Conservation (phyloP, 495 filamentous ascomycete genomes). For the Physcia stellaris region DNA sequence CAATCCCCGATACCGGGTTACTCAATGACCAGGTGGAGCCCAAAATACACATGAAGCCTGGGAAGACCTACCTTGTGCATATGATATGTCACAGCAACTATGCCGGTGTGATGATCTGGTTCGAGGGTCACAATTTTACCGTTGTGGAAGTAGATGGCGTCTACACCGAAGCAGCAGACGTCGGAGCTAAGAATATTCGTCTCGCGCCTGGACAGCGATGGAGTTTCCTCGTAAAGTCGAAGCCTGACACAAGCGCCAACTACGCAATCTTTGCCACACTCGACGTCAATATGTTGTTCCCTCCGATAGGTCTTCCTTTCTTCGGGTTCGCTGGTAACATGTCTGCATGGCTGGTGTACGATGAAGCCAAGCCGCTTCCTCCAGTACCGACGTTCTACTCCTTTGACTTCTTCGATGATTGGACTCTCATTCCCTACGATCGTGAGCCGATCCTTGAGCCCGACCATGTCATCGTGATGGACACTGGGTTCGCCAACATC, state of each 20-base stretch:
- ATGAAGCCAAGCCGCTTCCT: slow-evolving; percentile 43
- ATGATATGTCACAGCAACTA: slow-evolving; percentile 67
- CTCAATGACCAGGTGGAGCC: slow-evolving; percentile 44
- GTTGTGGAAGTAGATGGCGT: slow-evolving; percentile 44
- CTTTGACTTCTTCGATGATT: slow-evolving; percentile 32
- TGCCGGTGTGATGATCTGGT: slow-evolving; percentile 54
- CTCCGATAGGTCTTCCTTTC: background rate
- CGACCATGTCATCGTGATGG: slow-evolving; percentile 23
- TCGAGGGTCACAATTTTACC: slow-evolving; percentile 53
- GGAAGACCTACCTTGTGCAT: slow-evolving; percentile 69
- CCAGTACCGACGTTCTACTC: slow-evolving; percentile 38
- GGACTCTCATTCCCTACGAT: slow-evolving; percentile 35
- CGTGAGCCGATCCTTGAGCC: slow-evolving; percentile 29
- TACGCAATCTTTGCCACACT: slow-evolving; percentile 52
- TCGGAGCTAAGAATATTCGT: slow-evolving; percentile 34
- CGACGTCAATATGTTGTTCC: slow-evolving; percentile 24
- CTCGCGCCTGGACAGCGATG: slow-evolving; percentile 59
- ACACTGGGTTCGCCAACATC: slow-evolving; percentile 35
- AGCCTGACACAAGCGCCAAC: slow-evolving; percentile 48
- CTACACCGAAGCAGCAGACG: slow-evolving; percentile 41
- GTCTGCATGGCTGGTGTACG: slow-evolving; percentile 69
- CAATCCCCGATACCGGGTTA: slow-evolving; percentile 36
- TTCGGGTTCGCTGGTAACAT: slow-evolving; percentile 49
- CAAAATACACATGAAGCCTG: slow-evolving; percentile 47
- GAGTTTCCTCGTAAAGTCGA: slow-evolving; percentile 52